Base-by-base conservation (phyloP, 352 stramenopile species). In the Peronospora destructor region DNA sequence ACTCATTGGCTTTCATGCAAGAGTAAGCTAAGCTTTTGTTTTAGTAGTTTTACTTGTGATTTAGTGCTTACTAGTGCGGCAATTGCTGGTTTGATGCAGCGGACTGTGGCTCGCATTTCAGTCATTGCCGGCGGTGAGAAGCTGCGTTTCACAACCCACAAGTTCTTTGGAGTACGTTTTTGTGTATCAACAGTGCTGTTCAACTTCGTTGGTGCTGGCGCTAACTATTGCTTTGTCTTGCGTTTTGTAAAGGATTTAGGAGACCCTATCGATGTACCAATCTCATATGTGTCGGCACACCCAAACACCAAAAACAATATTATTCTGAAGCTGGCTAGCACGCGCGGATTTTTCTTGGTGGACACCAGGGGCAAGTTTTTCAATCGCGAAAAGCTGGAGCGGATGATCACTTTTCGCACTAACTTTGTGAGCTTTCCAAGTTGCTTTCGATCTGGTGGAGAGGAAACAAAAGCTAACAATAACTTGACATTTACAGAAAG, bases 231-330 rank as follows among this genome's bases (percentile, higher is more conserved):
- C 13, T 42, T 39, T 43, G 6, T 53, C 14, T 6, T 47, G 4
- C 35, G 32, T 4, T 43, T 46, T 2, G 8, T 53, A 9, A 41
- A 92, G 81, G 68, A 87, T 54, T 53, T 87, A 4, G 69, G 65
- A 32, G 54, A 66, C 21, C 75, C 79, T 2, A 74, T 85, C 38
- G 82, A 92, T 32, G 75, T 88, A 23, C 78, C 82, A 0, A 74
- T 80, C 5, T 65, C 63, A 33, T 67, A 84, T 35, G 68, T 93
- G 10, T 90, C 79, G 35, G 82, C 79, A 16, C 66, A 89, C 51
- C 78, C 79, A 2, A 87, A 91, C 59, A 91, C 71, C 45, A 86
- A 84, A 53, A 91, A 84, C 58, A 88, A 89, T 58, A 87, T 93
- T 47, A 90, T 90, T 48, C 63, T 93, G 37, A 93, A 93, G 52